Evolutionary conservation across 2,329 filamentous ascomycete genomes (phyloP).

Genomic region (Aplosporella prunicola): DNA sequence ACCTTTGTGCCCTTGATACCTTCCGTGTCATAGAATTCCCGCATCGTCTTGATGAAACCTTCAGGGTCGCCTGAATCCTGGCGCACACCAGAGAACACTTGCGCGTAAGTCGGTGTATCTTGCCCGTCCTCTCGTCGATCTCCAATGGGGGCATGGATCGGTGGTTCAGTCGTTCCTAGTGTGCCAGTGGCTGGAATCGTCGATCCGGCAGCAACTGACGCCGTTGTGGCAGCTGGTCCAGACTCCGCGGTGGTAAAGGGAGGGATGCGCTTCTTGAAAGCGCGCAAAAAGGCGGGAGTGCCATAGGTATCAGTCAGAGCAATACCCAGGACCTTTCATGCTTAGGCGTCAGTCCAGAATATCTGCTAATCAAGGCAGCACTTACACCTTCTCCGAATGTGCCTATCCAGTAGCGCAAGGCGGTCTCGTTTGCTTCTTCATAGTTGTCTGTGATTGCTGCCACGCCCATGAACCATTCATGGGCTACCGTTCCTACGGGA

Average conservation of each 20-base stretch:
- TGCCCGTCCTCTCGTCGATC: constrained; percentile 15
- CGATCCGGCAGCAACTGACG: constrained; percentile 35
- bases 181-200: constrained; percentile 30
- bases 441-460: constrained; percentile 87
- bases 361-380: constrained; percentile 7
- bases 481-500: constrained; percentile 82
- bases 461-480: constrained; percentile 99
- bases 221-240: constrained; percentile 29
- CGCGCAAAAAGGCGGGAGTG: constrained; percentile 75
- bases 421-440: constrained; percentile 70
- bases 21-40: constrained; percentile 67
- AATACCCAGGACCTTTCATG: constrained; percentile 59
- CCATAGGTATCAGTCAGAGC: constrained; percentile 96
- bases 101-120: constrained; percentile 55
- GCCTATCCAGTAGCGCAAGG: constrained; percentile 77
- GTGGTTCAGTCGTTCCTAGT: constrained; percentile 31
- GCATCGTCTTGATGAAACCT: constrained; percentile 69
- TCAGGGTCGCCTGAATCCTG: constrained; percentile 85
- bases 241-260: constrained; percentile 31
- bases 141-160: constrained; percentile 35
- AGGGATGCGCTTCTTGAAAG: constrained; percentile 63
- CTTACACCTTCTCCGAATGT: constrained; percentile 72
- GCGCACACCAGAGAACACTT: constrained; percentile 73
- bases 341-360: neutral
- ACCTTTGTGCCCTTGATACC: constrained; percentile 73